phyloP scores from a whole-genome alignment of 2,329 filamentous ascomycete genomes.

The Botrytis fragariae region DNA sequence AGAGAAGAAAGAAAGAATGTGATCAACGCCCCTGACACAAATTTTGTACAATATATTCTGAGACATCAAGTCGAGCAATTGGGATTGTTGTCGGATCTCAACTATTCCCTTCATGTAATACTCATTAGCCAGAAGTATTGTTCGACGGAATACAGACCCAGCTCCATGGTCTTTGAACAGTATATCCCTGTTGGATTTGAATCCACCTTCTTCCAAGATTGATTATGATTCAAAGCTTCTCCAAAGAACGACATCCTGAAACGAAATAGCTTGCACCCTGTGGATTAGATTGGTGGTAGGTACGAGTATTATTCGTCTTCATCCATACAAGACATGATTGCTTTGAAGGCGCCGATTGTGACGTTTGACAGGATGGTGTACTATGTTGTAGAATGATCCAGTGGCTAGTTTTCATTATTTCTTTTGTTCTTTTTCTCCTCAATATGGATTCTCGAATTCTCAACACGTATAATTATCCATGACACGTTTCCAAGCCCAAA shows the following conservation, averaged over 20 bases:
- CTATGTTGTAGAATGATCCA: neutral
- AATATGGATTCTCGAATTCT: neutral
- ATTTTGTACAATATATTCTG: neutral
- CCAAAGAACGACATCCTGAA: neutral
- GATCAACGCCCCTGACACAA: neutral
- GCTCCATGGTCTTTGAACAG: neutral
- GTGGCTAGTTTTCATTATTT: neutral
- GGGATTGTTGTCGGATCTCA: constrained; percentile 2
- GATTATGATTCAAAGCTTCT: neutral
- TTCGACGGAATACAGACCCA: constrained; percentile 4
- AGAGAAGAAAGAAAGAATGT: constrained; percentile 4
- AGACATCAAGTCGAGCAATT: neutral
- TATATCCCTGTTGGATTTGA: neutral
- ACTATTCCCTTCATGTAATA: neutral
- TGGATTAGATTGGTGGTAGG: neutral
- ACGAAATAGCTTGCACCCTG: neutral
- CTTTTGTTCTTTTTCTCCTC: neutral
- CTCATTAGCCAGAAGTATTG: neutral
- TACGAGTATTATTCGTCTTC: neutral
- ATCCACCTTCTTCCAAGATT: neutral
- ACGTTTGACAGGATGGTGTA: neutral
- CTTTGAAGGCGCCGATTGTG: neutral
- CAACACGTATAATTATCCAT: neutral
- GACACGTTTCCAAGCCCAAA: neutral
- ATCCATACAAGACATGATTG: neutral